Conservation (phyloP, 257 asterid species). For the Rauvolfia tetraphylla region DNA sequence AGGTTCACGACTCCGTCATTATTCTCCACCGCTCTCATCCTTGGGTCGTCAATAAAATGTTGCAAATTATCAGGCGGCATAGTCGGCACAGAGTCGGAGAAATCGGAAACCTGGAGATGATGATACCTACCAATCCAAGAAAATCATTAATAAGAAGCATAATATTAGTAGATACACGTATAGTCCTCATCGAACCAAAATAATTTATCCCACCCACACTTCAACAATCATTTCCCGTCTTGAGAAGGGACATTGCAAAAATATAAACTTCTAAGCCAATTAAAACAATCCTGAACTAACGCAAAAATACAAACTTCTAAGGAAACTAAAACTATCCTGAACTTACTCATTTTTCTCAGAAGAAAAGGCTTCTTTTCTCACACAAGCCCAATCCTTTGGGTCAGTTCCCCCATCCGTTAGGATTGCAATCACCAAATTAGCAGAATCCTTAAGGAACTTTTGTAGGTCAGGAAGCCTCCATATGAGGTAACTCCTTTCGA, state of each 20-base stretch:
- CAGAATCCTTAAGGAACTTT: slow-evolving; percentile 63
- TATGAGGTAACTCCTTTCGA: slow-evolving; percentile 74
- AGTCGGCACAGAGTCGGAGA: slow-evolving; percentile 76
- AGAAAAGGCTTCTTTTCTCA: slow-evolving; percentile 76
- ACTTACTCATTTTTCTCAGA: slow-evolving; percentile 82
- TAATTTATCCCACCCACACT: background rate
- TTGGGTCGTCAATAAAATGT: slow-evolving; percentile 62
- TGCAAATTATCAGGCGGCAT: slow-evolving; percentile 96
- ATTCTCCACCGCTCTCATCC: slow-evolving; percentile 47
- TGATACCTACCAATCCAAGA: slow-evolving; percentile 51
- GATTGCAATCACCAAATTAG: slow-evolving; percentile 48
- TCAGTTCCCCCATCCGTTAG: slow-evolving; percentile 47
- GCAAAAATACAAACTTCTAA: background rate
- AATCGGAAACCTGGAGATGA: slow-evolving; percentile 72
- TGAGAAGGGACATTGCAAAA: background rate
- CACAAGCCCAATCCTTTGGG: slow-evolving; percentile 75
- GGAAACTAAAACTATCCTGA: background rate
- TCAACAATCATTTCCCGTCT: background rate
- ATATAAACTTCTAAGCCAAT: too few relatives aligned
- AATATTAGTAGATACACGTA: too few relatives aligned
- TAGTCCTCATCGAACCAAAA: background rate
- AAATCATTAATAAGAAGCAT: background rate
- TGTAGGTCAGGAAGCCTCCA: slow-evolving; percentile 98
- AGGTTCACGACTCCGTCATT: slow-evolving; percentile 30
- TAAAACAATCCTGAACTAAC: too few relatives aligned